phyloP scores from a whole-genome alignment of 805 yeast genomes.

The Starmerella lactis-condensi region DNA sequence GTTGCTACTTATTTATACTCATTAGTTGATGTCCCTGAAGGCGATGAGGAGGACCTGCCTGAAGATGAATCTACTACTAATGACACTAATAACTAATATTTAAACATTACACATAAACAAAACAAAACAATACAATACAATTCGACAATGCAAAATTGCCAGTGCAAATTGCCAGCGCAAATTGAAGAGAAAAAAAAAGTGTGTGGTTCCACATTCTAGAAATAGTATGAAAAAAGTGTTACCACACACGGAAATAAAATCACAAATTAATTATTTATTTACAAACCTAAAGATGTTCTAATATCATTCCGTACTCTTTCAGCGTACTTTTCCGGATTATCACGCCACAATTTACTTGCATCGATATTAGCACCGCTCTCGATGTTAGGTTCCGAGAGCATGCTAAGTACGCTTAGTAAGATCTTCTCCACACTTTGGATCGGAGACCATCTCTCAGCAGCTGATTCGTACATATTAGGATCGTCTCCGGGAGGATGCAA shows the following conservation, averaged over 20 bases:
- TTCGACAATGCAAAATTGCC: not conserved
- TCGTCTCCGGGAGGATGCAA: slow-evolving; percentile 95
- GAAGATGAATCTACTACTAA: slow-evolving; percentile 5
- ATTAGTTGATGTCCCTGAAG: slow-evolving; percentile 32
- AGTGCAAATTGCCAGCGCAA: no score
- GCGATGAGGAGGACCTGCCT: slow-evolving; percentile 7
- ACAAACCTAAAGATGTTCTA: slow-evolving; percentile 51
- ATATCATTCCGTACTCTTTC: slow-evolving; percentile 49
- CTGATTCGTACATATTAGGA: slow-evolving; percentile 84
- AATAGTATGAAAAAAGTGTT: no score
- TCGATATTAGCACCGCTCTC: slow-evolving; percentile 88
- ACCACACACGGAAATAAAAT: no score
- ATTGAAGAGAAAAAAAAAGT: no score
- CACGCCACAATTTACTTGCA: slow-evolving; percentile 79
- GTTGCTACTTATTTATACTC: slow-evolving; percentile 61
- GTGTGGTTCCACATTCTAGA: no score
- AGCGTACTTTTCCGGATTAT: slow-evolving; percentile 50
- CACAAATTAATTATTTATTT: slow-evolving; percentile 12
- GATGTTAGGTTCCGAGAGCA: slow-evolving; percentile 88
- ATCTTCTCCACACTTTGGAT: slow-evolving; percentile 97
- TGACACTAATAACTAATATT: not conserved
- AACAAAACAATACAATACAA: not conserved
- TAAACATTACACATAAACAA: not conserved
- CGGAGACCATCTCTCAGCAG: slow-evolving; percentile 96
- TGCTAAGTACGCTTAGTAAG: slow-evolving; percentile 74